These are phyloP conservation scores for Dipsacomyces acuminosporus DNA, from an alignment of 371 early-diverging fungal genomes.

Conservation along the genomic window DNA sequence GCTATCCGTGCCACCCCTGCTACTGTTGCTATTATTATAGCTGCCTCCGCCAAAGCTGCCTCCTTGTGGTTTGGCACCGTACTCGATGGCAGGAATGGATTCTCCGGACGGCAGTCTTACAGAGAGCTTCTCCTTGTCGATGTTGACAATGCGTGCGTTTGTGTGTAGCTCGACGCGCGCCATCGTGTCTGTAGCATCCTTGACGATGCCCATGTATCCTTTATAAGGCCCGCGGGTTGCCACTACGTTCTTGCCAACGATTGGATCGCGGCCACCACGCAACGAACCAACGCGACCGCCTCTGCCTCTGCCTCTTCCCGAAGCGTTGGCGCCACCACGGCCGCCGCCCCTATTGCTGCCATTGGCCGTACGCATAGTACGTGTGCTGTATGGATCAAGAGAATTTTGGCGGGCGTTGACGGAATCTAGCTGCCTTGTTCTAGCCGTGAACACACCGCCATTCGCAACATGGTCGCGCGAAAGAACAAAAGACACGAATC, in stretches of 20 bases:
- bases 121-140: constrained; percentile 69
- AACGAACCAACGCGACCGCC: constrained; percentile 61
- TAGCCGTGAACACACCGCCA: constrained; percentile 64
- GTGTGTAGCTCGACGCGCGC: constrained; percentile 95
- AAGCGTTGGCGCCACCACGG: constrained; percentile 45
- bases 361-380: constrained; percentile 14
- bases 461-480: constrained; percentile 61
- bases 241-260: constrained; percentile 83
- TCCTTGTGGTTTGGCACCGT: constrained; percentile 36
- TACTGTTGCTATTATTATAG: constrained; percentile 17
- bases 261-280: constrained; percentile 72
- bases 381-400: constrained; percentile 36
- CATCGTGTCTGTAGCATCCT: constrained; percentile 71
- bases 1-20: constrained; percentile 25
- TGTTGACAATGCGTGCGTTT: constrained; percentile 69
- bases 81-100: constrained; percentile 29
- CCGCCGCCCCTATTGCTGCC: constrained; percentile 29
- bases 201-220: constrained; percentile 95
- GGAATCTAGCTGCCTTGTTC: constrained; percentile 52
- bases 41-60: constrained; percentile 48
- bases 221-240: constrained; percentile 93
- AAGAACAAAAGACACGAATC: constrained; percentile 61
- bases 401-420: constrained; percentile 18
- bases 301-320: constrained; percentile 53
- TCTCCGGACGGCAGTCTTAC: constrained; percentile 51